Evolutionary conservation across 345 rosid genomes (phyloP).

Genomic region (Boechera retrofracta): DNA sequence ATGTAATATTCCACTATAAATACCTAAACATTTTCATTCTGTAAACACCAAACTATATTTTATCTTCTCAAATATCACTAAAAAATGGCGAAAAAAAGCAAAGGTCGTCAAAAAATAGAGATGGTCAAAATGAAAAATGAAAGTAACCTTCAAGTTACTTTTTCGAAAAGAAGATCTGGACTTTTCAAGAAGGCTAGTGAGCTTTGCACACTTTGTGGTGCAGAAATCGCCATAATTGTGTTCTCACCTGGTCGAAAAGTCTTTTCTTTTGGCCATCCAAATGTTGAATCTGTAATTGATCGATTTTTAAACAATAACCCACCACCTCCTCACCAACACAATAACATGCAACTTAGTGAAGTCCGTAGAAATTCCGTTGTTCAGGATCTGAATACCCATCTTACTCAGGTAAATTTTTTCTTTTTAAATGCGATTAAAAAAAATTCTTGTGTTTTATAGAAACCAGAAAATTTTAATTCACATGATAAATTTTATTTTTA

Average conservation of each 20-base stretch:
- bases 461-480: not conserved
- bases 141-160: constrained; percentile 42
- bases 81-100: constrained; percentile 47
- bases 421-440: not conserved
- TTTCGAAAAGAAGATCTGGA: constrained; percentile 41
- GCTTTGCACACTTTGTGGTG: constrained; percentile 42
- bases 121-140: constrained; percentile 40
- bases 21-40: not conserved
- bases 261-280: constrained; percentile 66
- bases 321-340: not conserved
- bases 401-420: constrained; percentile 45
- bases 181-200: constrained; percentile 46
- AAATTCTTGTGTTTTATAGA: not conserved
- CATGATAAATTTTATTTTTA: not conserved
- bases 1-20: constrained; percentile 8
- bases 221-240: constrained; percentile 26
- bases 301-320: constrained; percentile 44
- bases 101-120: constrained; percentile 39
- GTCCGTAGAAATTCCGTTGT: constrained; percentile 50
- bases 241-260: constrained; percentile 46
- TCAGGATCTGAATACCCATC: constrained; percentile 52
- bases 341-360: constrained; percentile 41
- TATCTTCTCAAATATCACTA: not conserved
- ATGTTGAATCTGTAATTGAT: constrained; percentile 49
- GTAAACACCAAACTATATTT: not conserved